These are phyloP conservation scores for Oemleria cerasiformis DNA, from an alignment of 306 rosid species.

Conservation along the genomic window DNA sequence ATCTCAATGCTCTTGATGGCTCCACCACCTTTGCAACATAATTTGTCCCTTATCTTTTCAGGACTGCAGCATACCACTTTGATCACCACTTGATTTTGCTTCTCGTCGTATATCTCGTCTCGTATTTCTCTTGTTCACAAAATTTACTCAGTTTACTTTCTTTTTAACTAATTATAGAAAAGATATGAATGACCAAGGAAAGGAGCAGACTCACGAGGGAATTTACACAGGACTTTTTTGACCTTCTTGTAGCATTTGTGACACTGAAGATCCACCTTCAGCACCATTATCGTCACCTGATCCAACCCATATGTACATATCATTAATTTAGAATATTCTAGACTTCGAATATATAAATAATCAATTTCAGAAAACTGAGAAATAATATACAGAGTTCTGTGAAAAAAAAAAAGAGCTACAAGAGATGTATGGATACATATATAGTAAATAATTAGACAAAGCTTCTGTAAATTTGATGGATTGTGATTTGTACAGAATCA, in stretches of 20 bases:
- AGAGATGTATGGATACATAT: too few relatives aligned
- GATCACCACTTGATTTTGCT: constrained; percentile 48
- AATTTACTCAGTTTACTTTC: constrained; percentile 29
- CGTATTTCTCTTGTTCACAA: constrained; percentile 74
- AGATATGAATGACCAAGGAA: not conserved
- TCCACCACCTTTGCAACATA: constrained; percentile 56
- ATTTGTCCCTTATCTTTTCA: constrained; percentile 60
- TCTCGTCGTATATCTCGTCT: constrained; percentile 60
- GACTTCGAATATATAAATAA: too few relatives aligned
- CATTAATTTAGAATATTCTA: too few relatives aligned
- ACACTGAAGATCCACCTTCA: constrained; percentile 77
- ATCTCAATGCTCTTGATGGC: constrained; percentile 62
- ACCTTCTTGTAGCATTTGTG: constrained; percentile 64
- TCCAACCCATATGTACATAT: not conserved
- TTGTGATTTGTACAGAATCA: not conserved
- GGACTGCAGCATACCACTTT: constrained; percentile 71
- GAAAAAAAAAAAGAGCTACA: not conserved
- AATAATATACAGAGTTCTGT: not conserved
- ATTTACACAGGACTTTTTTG: constrained; percentile 59
- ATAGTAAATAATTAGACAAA: too few relatives aligned
- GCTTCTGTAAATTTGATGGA: not conserved
- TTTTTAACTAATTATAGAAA: not conserved
- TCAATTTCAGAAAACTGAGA: not conserved
- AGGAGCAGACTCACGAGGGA: constrained; percentile 68
- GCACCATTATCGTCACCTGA: constrained; percentile 52